Evolutionary conservation across 2,329 filamentous ascomycete species (phyloP), one percentile per base, ranked within the genome.

Genomic region (Sphaerulina vaccinii): DNA sequence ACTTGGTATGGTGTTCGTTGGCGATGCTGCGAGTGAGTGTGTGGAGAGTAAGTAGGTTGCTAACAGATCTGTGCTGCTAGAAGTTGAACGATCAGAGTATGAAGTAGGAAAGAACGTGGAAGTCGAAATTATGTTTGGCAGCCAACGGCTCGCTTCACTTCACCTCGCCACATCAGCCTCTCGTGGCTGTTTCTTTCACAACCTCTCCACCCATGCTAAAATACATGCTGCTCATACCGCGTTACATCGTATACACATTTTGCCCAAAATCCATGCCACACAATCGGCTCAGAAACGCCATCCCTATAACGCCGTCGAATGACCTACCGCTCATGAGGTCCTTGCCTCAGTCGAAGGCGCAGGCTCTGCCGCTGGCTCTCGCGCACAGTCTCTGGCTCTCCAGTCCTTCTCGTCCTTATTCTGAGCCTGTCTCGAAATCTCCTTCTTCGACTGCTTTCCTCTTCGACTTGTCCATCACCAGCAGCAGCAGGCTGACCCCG

Each of bases 381-480:
- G 13, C 36, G 24, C 10, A 44, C 35, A 13, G 49, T 18, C 36
- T 41, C 46, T 18, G 54, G 39, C 65, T 62, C 69, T 63, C 71
- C 72, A 32, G 60, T 61, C 13, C 63, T 51, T 49, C 65, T 58
- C 27, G 66, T 68, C 15, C 65, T 57, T 2, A 67, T 57, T 2
- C 65, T 52, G 43, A 68, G 64, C 5, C 59, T 52, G 50, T 60
- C 56, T 32, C 65, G 53, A 23, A 63, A 36, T 33, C 63, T 55
- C 18, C 51, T 50, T 38, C 62, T 49, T 16, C 55, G 55, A 18
- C 54, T 54, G 6, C 55, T 51, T 36, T 62, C 65, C 10, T 58
- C 57, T 55, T 64, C 51, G 24, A 36, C 24, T 33, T 41, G 36
- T 11, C 35, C 29, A 51, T 27, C 23, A 35, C 41, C 16, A 15